Evolutionary conservation across 2,329 filamentous ascomycete genomes (phyloP), one percentile per base, ranked within the genome.

Genomic region (Pseudocercospora pini-densiflorae): DNA sequence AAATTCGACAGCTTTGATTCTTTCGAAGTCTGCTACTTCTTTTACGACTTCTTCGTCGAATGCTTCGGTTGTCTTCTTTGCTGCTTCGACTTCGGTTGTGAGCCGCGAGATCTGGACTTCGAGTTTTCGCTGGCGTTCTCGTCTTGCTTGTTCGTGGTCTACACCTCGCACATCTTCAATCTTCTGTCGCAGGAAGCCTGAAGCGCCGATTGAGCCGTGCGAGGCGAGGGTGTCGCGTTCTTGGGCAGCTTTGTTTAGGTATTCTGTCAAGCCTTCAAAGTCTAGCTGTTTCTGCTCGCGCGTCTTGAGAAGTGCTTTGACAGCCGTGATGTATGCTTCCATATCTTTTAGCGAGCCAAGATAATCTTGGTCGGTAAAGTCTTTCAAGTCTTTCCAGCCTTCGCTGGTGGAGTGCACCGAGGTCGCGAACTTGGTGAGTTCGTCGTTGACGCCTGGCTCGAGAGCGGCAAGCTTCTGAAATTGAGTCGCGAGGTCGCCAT

Each of bases 211-310:
- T 10, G 72, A 73, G 45, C 71, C 70, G 58, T 89, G 88, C 0
- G 88, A 88, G 45, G 88, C 87, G 2, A 97, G 88, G 16, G 87
- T 84, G 79, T 99, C 95, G 57, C 94, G 90, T 79, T 99, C 95
- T 3, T 89, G 83, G 2, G 92, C 93, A 0, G 92, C 93, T 78
- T 97, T 97, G 81, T 92, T 92, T 62, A 97, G 91, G 79, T 98
- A 98, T 77, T 98, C 94, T 29, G 93, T 97, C 36, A 99, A 86
- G 71, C 93, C 94, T 81, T 99, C 95, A 76, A 94, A 97, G 81
- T 99, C 95, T 65, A 99, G 90, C 79, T 99, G 95, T 78, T 99
- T 99, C 82, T 96, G 93, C 82, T 99, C 95, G 40, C 95, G 90
- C 1, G 92, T 92, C 79, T 97, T 97, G 70, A 99, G 88, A 5